phyloP scores from a whole-genome alignment of 331 rosid genomes.

The Malus hybrid region DNA sequence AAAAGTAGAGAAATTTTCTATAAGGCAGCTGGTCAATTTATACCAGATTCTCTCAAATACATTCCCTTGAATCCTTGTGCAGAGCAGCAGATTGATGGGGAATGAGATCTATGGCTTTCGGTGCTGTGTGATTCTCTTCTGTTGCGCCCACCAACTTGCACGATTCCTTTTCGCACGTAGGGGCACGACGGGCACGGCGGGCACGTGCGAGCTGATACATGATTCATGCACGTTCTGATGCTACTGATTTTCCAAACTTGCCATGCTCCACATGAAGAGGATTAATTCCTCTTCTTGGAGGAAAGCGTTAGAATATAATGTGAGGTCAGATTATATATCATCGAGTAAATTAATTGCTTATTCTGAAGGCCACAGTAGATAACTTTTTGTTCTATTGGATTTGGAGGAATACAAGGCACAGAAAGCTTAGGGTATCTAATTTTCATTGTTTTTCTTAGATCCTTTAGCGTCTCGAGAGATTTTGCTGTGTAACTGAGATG shows the following conservation, averaged over 20 bases:
- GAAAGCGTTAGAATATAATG: background rate
- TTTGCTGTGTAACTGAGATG: background rate
- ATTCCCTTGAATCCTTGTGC: conserved; percentile 43
- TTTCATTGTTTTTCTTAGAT: background rate
- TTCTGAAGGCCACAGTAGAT: background rate
- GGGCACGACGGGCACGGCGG: background rate
- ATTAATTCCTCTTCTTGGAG: background rate
- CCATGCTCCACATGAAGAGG: background rate
- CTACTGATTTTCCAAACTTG: background rate
- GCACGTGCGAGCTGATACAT: background rate
- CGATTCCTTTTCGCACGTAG: conserved; percentile 47
- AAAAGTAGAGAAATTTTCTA: conserved; percentile 26
- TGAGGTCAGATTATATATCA: background rate
- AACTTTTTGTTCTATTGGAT: conserved; percentile 2
- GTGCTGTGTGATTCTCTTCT: conserved; percentile 43
- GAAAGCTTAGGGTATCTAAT: background rate
- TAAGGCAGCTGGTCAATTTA: conserved; percentile 36
- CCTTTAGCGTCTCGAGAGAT: background rate
- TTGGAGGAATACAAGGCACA: conserved; percentile 7
- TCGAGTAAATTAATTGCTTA: background rate
- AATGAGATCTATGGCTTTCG: conserved; percentile 41
- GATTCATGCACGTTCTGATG: background rate
- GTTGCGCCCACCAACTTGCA: conserved; percentile 59
- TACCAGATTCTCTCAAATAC: conserved; percentile 50
- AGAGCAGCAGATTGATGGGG: conserved; percentile 16